Evolutionary conservation across 306 rosid genomes (phyloP).

Genomic region (Amphicarpaea edgeworthii): DNA sequence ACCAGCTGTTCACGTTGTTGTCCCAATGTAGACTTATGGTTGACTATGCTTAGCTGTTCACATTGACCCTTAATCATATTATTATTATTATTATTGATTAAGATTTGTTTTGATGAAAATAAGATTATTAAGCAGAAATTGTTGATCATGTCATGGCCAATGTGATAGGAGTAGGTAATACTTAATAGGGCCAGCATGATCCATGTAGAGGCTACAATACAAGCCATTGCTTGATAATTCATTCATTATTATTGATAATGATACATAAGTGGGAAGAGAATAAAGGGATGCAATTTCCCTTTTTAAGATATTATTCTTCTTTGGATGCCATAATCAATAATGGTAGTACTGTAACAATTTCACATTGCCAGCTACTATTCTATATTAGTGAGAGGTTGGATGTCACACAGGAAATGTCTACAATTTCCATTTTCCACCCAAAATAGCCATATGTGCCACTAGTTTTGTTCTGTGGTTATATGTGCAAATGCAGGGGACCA

Average conservation of each 20-base stretch:
- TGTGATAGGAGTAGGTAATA: background rate
- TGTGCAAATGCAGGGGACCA: slow-evolving; percentile 38
- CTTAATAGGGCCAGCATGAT: background rate
- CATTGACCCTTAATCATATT: background rate
- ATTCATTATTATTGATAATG: background rate
- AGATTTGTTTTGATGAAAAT: background rate
- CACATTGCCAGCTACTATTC: slow-evolving; percentile 5
- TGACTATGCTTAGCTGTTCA: slow-evolving; percentile 4
- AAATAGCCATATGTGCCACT: slow-evolving; percentile 8
- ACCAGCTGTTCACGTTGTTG: slow-evolving; percentile 47
- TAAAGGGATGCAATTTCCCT: slow-evolving; percentile 16
- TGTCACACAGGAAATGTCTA: slow-evolving; percentile 11
- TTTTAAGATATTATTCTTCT: slow-evolving; percentile 12
- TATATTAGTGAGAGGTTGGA: background rate
- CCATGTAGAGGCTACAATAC: slow-evolving; percentile 3
- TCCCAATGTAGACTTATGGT: slow-evolving; percentile 22
- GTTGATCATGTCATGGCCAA: background rate
- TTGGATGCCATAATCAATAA: slow-evolving; percentile 14
- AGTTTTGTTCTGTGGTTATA: background rate
- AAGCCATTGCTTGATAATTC: background rate
- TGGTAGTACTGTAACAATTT: slow-evolving; percentile 21
- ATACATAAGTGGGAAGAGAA: slow-evolving; percentile 32
- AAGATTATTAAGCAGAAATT: background rate
- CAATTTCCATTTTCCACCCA: background rate
- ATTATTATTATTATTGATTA: background rate